phyloP scores from a whole-genome alignment of 305 asterid species.

The Plantago coronopus region DNA sequence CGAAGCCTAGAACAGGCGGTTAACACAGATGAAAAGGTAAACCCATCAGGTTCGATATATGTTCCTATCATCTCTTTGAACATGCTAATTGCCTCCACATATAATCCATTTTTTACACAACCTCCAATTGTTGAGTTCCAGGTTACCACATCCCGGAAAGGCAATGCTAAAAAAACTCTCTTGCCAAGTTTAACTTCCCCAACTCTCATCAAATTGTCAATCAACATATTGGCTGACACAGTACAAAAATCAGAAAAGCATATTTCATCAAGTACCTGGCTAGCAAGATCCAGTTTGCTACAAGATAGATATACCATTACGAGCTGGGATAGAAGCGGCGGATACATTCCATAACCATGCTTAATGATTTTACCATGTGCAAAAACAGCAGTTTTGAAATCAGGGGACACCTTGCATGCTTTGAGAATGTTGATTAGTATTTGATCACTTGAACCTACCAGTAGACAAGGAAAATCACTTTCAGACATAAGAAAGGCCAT shows the following conservation, averaged over 20 bases:
- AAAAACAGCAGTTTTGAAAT: slow-evolving; percentile 33
- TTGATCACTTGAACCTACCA: slow-evolving; percentile 42
- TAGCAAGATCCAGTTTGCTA: slow-evolving; percentile 38
- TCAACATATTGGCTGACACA: slow-evolving; percentile 44
- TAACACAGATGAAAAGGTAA: slow-evolving; percentile 58
- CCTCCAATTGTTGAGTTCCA: slow-evolving; percentile 84
- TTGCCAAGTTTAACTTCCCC: slow-evolving; percentile 55
- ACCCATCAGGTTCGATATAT: slow-evolving; percentile 57
- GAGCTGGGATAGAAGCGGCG: slow-evolving; percentile 43
- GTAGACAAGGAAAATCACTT: slow-evolving; percentile 12
- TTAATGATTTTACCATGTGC: slow-evolving; percentile 53
- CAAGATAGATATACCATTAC: slow-evolving; percentile 42
- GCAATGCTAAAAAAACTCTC: slow-evolving; percentile 39
- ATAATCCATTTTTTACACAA: slow-evolving; percentile 42
- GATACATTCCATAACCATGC: slow-evolving; percentile 43
- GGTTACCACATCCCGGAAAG: slow-evolving; percentile 57
- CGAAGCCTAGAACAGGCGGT: slow-evolving; percentile 71
- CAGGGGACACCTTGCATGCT: slow-evolving; percentile 41
- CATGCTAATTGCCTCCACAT: slow-evolving; percentile 42
- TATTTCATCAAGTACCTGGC: slow-evolving; percentile 38
- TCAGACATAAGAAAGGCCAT: slow-evolving; percentile 8
- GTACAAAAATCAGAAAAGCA: slow-evolving; percentile 27
- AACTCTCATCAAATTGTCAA: slow-evolving; percentile 47
- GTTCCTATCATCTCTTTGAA: slow-evolving; percentile 54
- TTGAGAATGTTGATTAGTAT: slow-evolving; percentile 40